Base-by-base conservation (phyloP, 768 basidiomycete genomes). In the Collybiopsis luxurians region DNA sequence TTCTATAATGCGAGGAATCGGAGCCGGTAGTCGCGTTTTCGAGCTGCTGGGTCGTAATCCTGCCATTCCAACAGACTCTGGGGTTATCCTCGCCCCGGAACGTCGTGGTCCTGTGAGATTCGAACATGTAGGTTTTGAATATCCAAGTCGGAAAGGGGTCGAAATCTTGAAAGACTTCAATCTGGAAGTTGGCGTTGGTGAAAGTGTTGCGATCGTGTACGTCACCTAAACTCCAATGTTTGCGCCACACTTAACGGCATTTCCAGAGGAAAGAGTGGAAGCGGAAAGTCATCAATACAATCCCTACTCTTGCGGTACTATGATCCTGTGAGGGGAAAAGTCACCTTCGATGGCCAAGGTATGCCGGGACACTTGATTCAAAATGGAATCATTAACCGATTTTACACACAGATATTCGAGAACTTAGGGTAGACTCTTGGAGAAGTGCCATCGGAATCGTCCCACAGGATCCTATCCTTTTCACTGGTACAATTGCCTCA, bases 1-100 rank as follows among this genome's bases (percentile, higher is more conserved):
- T 10, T 95, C 93, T 39, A 87, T 98, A 55, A 98, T 98, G 96
- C 92, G 93, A 53, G 96, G 92, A 53, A 86, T 98, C 50, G 96
- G 96, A 56, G 95, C 96, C 1, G 92, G 93, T 17, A 82, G 84
- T 0, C 89, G 96, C 21, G 88, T 98, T n/a, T 98, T 98, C 69
- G 93, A 95, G 60, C 83, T 98, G 15, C 76, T 98, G 10, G 93
- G 93, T 64, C 84, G 93, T 44, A 71, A 75, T 28, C 90, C 95
- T 15, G 81, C 80, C 30, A 90, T 97, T 61, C 81, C 82, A 2
- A 81, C 87, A 4, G 76, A 77, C 31, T 71, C 73, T 15, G 95
- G 95, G 2, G 68, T 81, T 15, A 71, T 76, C 1, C 70, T 96
- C 30, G 66, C 80, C 30, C 69, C 80, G 11, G 66, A 78, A 23